A percentile compares a stretch with the other conserved stretches of the same genome.
Evolutionary conservation across 192 early-diverging fungal species (phyloP).

Genomic region (Backusella parvicylindrica): DNA sequence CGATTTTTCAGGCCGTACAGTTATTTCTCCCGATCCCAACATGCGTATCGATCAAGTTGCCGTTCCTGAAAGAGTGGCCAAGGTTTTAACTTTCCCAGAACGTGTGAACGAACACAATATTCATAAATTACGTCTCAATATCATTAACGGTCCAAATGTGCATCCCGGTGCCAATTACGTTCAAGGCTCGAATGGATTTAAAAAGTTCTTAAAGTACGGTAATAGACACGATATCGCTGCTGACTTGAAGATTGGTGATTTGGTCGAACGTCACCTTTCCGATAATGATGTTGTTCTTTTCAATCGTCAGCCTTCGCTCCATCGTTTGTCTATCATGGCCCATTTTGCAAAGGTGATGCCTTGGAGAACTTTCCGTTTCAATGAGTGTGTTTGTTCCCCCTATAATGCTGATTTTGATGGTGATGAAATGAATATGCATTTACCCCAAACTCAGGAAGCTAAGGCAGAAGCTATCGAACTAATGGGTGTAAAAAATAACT

Average conservation of each 20-base stretch:
- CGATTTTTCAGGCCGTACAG: slow-evolving; percentile 97
- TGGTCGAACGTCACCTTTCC: slow-evolving; percentile 92
- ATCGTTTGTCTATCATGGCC: slow-evolving; percentile 96
- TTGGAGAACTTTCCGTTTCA: slow-evolving; percentile 98
- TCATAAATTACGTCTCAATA: slow-evolving; percentile 64
- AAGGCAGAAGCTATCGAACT: slow-evolving; percentile 92
- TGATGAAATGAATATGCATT: slow-evolving; percentile 99
- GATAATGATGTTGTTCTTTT: slow-evolving; percentile 97
- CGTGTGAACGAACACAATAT: slow-evolving; percentile 90
- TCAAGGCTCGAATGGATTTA: slow-evolving; percentile 48
- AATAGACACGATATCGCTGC: slow-evolving; percentile 66
- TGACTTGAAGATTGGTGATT: slow-evolving; percentile 81
- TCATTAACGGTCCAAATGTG: slow-evolving; percentile 83
- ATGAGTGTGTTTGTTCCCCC: slow-evolving; percentile 99
- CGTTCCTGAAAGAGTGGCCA: slow-evolving; percentile 87
- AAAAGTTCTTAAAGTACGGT: slow-evolving; percentile 66
- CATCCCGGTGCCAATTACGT: slow-evolving; percentile 95
- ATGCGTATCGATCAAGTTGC: slow-evolving; percentile 96
- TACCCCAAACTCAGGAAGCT: slow-evolving; percentile 99
- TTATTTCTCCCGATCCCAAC: slow-evolving; percentile 99
- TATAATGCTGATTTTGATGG: slow-evolving; percentile 99
- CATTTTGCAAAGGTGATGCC: slow-evolving; percentile 91
- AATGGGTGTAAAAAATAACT: slow-evolving; percentile 93
- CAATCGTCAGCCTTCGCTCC: slow-evolving; percentile 98
- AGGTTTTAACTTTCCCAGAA: slow-evolving; percentile 94